Evolutionary conservation across 164 flowering plant species (phyloP), one percentile per base, ranked within the genome.

Genomic region (Protea cynaroides): DNA sequence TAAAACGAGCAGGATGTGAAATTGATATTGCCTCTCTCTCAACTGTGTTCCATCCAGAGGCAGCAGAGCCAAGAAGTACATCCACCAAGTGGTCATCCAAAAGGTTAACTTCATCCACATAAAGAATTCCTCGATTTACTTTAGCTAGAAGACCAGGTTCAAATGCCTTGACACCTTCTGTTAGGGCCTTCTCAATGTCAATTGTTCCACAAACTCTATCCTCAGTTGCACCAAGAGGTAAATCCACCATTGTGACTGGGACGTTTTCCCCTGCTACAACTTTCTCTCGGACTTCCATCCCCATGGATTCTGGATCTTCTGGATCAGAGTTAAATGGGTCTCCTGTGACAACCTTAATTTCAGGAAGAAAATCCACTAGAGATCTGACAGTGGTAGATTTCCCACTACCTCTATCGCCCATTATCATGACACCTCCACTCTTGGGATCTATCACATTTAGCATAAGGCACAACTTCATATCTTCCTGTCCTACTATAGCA

Each of bases 31-130:
- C 98, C 62, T 94, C 97, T 75, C 97, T 76, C 69, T 93, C 98
- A 14, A 93, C 98, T 0, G 97, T 90, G 78, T 93, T 93, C 98
- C 98, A 93, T 22, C 98, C 98, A 19, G 97, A 93, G n/a, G 98
- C 98, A 63, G 96, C 96, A 63, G 94, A 87, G 73, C 89, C 98
- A 69, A 86, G 72, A 60, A 89, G 86, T 59, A 89, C 97, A 78
- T 92, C 94, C 43, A 92, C 97, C 58, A 91, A 79, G 59, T 91
- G 96, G 52, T 87, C 97, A 82, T 89, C 98, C 87, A 89, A 78
- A 44, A 92, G 90, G 72, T 89, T 88, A 63, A 93, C 98, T 75
- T 93, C 98, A 74, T 93, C 98, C 24, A 93, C 96, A 70, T 93
- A 93, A 17, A 90, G 87, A 73, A 92, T 90, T 36, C 96, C 98